Evolutionary conservation across 257 asterid genomes (phyloP).

Genomic region (Cynanchum wilfordii): DNA sequence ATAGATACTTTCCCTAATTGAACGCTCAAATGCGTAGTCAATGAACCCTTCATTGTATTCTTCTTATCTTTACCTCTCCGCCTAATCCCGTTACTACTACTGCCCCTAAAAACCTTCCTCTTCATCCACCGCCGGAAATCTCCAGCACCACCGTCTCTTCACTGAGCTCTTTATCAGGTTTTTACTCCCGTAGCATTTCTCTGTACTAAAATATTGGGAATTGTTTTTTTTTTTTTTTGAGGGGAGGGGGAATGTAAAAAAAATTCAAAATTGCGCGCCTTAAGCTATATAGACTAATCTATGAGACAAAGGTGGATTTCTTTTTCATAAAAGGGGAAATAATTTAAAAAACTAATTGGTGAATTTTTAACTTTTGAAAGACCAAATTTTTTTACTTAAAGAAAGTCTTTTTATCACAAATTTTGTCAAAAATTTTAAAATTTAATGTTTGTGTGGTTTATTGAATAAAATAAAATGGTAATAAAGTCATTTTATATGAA

Average conservation of each 20-base stretch:
- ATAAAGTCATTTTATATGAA: too few species aligned
- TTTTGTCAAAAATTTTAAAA: too few species aligned
- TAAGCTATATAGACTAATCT: too few species aligned
- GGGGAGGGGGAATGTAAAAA: not conserved
- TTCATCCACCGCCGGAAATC: constrained; percentile 16
- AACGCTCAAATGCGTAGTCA: constrained; percentile 49
- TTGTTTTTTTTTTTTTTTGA: too few species aligned
- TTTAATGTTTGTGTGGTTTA: too few species aligned
- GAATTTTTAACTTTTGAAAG: too few species aligned
- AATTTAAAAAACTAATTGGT: too few species aligned
- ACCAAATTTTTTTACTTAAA: too few species aligned
- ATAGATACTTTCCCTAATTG: constrained; percentile 48
- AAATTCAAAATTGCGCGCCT: constrained; percentile 8
- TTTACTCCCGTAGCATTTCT: not conserved
- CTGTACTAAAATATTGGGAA: not conserved
- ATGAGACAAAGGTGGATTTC: too few species aligned
- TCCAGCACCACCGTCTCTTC: not conserved
- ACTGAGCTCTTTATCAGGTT: not conserved
- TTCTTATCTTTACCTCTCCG: constrained; percentile 14
- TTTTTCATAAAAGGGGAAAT: too few species aligned
- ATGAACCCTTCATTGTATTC: constrained; percentile 51
- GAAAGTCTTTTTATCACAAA: too few species aligned
- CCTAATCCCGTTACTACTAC: not conserved
- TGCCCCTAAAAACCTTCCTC: constrained; percentile 12
- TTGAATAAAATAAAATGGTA: too few species aligned